Percentiles rank a stretch among this genome's conserved stretches.
Evolutionary conservation across 140 eudicot species (phyloP).

Genomic region (Erigeron philadelphicus): DNA sequence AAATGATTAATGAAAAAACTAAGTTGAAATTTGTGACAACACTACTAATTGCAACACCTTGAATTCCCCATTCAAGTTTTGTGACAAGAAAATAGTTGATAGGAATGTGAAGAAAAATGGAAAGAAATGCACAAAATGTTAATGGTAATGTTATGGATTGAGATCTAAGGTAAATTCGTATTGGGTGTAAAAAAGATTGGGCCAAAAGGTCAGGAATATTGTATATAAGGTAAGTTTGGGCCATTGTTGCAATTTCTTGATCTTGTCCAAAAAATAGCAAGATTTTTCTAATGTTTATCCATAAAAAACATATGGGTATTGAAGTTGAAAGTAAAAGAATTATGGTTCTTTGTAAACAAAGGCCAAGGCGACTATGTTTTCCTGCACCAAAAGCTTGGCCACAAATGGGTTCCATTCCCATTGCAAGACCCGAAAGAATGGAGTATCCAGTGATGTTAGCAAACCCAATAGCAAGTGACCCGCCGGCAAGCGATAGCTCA

Average conservation of each 20-base stretch:
- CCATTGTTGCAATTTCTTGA: slow-evolving; percentile 55
- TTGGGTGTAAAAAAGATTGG: slow-evolving; percentile 68
- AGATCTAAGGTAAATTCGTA: slow-evolving; percentile 66
- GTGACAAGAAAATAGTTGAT: slow-evolving; percentile 55
- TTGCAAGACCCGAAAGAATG: slow-evolving; percentile 69
- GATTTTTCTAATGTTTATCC: slow-evolving; percentile 58
- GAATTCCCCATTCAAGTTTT: slow-evolving; percentile 46
- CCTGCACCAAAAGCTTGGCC: slow-evolving; percentile 82
- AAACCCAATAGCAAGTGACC: slow-evolving; percentile 70
- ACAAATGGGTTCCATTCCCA: slow-evolving; percentile 92
- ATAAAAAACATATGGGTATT: slow-evolving; percentile 48
- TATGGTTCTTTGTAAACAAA: slow-evolving; percentile 51
- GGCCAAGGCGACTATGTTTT: slow-evolving; percentile 41
- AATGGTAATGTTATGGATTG: slow-evolving; percentile 68
- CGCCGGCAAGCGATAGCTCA: slow-evolving; percentile 68
- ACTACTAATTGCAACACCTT: slow-evolving; percentile 64
- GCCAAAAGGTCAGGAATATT: slow-evolving; percentile 65
- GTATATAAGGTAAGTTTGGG: slow-evolving; percentile 52
- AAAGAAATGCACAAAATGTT: slow-evolving; percentile 52
- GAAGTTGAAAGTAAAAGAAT: slow-evolving; percentile 43
- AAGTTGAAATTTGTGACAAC: slow-evolving; percentile 58
- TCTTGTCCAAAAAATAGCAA: slow-evolving; percentile 55
- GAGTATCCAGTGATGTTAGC: slow-evolving; percentile 92
- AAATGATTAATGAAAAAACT: slow-evolving; percentile 41
- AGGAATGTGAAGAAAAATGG: slow-evolving; percentile 66